Percentiles rank a stretch among this genome's conserved stretches.
These are phyloP conservation scores for Fusarium armeniacum DNA, from an alignment of 2,329 filamentous ascomycete species.

Conservation along the genomic window DNA sequence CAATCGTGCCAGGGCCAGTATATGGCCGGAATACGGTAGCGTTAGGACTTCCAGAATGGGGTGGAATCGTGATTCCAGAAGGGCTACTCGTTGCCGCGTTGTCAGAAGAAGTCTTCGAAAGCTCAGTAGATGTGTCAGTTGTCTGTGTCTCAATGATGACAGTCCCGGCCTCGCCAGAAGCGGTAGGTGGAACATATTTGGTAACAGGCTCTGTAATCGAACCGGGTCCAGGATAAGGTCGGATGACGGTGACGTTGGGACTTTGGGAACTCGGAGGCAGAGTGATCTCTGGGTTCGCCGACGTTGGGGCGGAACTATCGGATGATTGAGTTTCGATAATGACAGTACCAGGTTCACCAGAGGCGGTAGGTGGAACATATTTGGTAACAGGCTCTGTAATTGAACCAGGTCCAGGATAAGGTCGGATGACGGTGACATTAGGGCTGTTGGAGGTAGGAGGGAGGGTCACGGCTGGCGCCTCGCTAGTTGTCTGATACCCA, in stretches of 20 bases:
- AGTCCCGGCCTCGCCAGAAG: conserved; percentile 21
- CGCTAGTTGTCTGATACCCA: background rate
- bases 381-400: conserved; percentile 19
- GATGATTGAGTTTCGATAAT: conserved; percentile 21
- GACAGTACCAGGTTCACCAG: conserved; percentile 21
- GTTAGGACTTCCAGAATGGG: conserved; percentile 9
- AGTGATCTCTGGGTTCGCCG: conserved; percentile 12
- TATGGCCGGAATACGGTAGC: conserved; percentile 4
- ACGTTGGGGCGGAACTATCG: background rate
- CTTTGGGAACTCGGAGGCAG: conserved; percentile 13
- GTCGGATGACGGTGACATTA: conserved; percentile 19
- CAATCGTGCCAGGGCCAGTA: conserved; percentile 6
- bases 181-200: conserved; percentile 17
- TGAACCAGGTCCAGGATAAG: conserved; percentile 17
- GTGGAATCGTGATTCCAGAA: conserved; percentile 15
- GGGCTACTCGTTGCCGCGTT: background rate
- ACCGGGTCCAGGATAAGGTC: conserved; percentile 23
- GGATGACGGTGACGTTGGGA: conserved; percentile 18
- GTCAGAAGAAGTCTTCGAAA: background rate
- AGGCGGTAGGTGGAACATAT: conserved; percentile 10
- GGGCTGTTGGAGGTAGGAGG: conserved; percentile 19
- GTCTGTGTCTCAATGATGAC: conserved; percentile 23
- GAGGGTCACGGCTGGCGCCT: conserved; percentile 10
- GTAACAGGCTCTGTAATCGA: conserved; percentile 24
- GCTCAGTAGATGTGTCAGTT: background rate